Evolutionary conservation across 768 basidiomycete genomes (phyloP), one percentile per base, ranked within the genome.

Genomic region (Lyophyllum semitale): DNA sequence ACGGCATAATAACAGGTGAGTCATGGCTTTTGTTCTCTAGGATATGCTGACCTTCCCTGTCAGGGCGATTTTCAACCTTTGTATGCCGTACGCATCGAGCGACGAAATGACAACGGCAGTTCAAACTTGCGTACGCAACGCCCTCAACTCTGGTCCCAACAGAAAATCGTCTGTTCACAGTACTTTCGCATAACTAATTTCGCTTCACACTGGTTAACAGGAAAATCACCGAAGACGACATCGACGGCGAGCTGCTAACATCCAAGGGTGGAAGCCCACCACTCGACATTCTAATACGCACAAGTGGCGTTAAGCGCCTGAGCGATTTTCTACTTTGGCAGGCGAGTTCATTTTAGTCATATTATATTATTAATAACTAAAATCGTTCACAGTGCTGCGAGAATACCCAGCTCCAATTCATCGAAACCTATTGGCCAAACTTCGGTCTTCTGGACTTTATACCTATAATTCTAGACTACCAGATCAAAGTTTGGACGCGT

Each of bases 261-360:
- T 75, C 78, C 1, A 70, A 76, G 27, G 83, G 67, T 13, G 84
- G 80, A 17, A 88, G 84, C 62, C 89, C 88, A 7, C 89, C 91
- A 13, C 74, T 95, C 0, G 95, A 98, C 64, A 82, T 98, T 43
- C 80, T 97, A 48, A 76, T 98, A 26, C 83, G 95, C 46, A 96
- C 94, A 0, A 93, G 91, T 45, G 92, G 93, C 9, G 95, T 95
- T 3, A 87, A 83, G 54, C 80, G 93, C 2, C 71, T 96, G 26
- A 93, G 90, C 64, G 92, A 95, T 62, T 98, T 85, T 67, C 69
- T 96, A 69, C 82, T 94, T n/a, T 98, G 95, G 95, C 95, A 98
- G 89, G 95, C 91, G 53, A 54, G 84, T 71, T 5, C 3, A 25
- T 9, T 12, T 22, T 22, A 9, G n/a, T 17, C 22, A 5, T 9